Evolutionary conservation across 345 rosid genomes (phyloP), one percentile per base, ranked within the genome.

Genomic region (Pistacia integerrima): DNA sequence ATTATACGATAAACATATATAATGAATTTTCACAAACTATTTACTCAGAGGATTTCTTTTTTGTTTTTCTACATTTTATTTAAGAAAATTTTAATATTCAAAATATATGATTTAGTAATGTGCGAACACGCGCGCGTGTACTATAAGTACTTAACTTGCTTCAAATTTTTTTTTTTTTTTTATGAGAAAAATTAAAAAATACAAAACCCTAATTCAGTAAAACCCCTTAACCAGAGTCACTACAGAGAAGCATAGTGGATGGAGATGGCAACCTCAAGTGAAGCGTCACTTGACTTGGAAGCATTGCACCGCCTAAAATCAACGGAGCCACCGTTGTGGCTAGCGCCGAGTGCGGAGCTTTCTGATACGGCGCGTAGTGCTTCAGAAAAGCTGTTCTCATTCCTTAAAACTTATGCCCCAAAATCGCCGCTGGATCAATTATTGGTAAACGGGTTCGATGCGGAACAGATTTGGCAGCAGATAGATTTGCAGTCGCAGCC

Each of bases 391-490:
- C 87, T 93, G 12, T 96, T 91, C 80, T 77, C 88, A 25, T 83
- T 76, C 69, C 79, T 96, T 67, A 90, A 83, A 67, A 85, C 91
- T 14, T 73, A 81, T 77, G 65, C 59, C 59, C 89, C 93, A 11
- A 92, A 91, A 77, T 91, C 89, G 16, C 98, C 95, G 3, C 80
- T 93, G 60, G 95, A 92, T 68, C 72, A 84, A 70, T 89, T 96
- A 12, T 79, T 92, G 59, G 79, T 86, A 14, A 92, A 92, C 13
- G 98, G 98, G 1, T 96, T 89, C 73, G 97, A 96, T 57, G 85
- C 91, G 2, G 98, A 93, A 84, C 99, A 96, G 87, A 91, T 96
- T 81, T 93, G 98, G 98, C 98, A 89, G 88, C 99, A 96, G 71
- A 91, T 92, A 57, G 99, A 96, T 79, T 79, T 93, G 71, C 93